Evolutionary conservation across 352 stramenopile species (phyloP).

Genomic region (Phytophthora quininea): DNA sequence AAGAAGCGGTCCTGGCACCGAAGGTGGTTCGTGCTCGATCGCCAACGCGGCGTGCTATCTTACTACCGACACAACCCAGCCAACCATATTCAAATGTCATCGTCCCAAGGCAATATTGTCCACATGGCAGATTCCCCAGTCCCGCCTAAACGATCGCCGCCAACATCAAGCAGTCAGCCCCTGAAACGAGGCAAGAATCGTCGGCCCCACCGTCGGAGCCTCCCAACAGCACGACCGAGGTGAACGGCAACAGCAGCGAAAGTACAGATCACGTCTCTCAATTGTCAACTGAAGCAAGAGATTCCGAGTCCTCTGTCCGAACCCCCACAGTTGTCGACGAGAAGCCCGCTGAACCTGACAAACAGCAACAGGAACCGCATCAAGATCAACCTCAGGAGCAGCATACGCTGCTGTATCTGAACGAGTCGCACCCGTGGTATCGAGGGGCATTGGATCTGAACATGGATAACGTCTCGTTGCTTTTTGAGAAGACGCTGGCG

Average conservation of each 20-base stretch:
- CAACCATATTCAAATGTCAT: conserved; percentile 59
- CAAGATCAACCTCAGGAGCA: conserved; percentile 30
- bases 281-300: conserved; percentile 27
- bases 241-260: conserved; percentile 16
- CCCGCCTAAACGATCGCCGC: conserved; percentile 16
- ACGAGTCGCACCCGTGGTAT: conserved; percentile 83
- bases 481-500: conserved; percentile 84
- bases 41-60: conserved; percentile 72
- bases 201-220: conserved; percentile 11
- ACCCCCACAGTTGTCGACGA: conserved; percentile 25
- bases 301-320: conserved; percentile 17
- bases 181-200: conserved; percentile 23
- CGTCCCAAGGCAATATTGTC: conserved; percentile 75
- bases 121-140: conserved; percentile 61
- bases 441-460: conserved; percentile 80
- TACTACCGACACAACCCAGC: conserved; percentile 86
- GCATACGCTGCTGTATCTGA: conserved; percentile 72
- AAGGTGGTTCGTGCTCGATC: conserved; percentile 86
- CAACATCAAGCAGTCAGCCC: conserved; percentile 5
- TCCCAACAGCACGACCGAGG: conserved; percentile 4
- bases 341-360: not conserved
- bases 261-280: conserved; percentile 6
- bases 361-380: conserved; percentile 19
- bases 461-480: conserved; percentile 70
- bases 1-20: conserved; percentile 84